A percentile compares a stretch with the other conserved stretches of the same genome.
phyloP scores from a whole-genome alignment of 2,329 filamentous ascomycete genomes.

The Fusarium bulbicola region DNA sequence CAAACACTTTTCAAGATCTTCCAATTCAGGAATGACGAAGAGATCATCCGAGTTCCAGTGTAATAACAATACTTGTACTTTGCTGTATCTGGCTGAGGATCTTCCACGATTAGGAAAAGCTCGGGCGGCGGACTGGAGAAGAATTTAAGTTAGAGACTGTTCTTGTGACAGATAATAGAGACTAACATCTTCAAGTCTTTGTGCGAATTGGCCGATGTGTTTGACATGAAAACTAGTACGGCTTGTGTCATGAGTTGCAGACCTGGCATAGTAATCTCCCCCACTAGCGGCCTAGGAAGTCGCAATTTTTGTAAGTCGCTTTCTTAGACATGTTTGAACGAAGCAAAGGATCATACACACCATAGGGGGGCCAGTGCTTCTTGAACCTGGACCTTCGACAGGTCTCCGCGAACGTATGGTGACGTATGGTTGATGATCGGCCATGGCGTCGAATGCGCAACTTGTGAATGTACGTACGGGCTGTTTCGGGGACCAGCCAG shows the following conservation, averaged over 20 bases:
- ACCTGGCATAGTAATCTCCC: slow-evolving; percentile 44
- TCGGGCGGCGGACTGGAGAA: slow-evolving; percentile 59
- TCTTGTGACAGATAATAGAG: background rate
- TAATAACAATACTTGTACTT: slow-evolving; percentile 63
- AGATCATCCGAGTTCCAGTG: slow-evolving; percentile 68
- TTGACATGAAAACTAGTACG: slow-evolving; percentile 68
- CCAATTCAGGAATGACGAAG: slow-evolving; percentile 66
- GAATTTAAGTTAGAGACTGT: slow-evolving; percentile 3
- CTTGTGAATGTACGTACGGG: background rate
- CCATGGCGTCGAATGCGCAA: slow-evolving; percentile 46
- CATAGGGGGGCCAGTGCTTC: slow-evolving; percentile 56
- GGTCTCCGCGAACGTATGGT: slow-evolving; percentile 62
- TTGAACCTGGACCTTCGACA: slow-evolving; percentile 56
- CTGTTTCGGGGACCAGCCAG: slow-evolving; percentile 1
- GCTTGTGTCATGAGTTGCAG: slow-evolving; percentile 65
- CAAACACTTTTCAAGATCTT: slow-evolving; percentile 64
- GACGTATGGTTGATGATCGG: slow-evolving; percentile 59
- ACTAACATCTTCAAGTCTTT: slow-evolving; percentile 63
- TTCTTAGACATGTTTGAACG: background rate
- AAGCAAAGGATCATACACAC: slow-evolving; percentile 49
- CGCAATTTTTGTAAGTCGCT: slow-evolving; percentile 26
- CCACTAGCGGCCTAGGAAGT: slow-evolving; percentile 26
- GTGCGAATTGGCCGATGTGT: slow-evolving; percentile 63
- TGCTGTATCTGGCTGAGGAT: slow-evolving; percentile 63
- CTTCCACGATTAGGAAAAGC: slow-evolving; percentile 66